A percentile compares a stretch with the other conserved stretches of the same genome.
Conservation (phyloP, 495 filamentous ascomycete genomes). For the Platismatia glauca region DNA sequence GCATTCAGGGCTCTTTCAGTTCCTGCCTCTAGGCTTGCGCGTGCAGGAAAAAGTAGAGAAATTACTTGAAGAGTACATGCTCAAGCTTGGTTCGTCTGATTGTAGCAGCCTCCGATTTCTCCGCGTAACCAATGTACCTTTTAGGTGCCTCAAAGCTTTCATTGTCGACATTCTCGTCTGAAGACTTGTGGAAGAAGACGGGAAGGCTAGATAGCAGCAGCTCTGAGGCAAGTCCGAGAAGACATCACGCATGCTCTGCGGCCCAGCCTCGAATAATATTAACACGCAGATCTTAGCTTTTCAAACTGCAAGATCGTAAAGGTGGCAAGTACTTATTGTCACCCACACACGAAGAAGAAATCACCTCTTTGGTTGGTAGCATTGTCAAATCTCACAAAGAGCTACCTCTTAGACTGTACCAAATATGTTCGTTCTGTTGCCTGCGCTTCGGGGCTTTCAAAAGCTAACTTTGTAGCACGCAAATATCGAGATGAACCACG, state of each 20-base stretch:
- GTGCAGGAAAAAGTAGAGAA: constrained; percentile 83
- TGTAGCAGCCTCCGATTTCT: neutral
- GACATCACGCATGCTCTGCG: neutral
- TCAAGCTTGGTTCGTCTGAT: constrained; percentile 49
- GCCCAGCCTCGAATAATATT: constrained; percentile 16
- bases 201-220: constrained; percentile 47
- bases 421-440: constrained; percentile 56
- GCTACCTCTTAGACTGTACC: constrained; percentile 80
- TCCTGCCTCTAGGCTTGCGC: constrained; percentile 79
- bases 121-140: constrained; percentile 20
- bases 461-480: constrained; percentile 46
- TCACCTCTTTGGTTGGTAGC: constrained; percentile 67
- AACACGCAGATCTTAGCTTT: constrained; percentile 45
- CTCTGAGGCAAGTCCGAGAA: constrained; percentile 45
- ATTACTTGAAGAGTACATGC: constrained; percentile 87
- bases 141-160: constrained; percentile 79
- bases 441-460: neutral
- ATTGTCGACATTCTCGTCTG: constrained; percentile 77
- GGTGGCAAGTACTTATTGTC: constrained; percentile 67
- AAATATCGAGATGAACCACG: constrained; percentile 92
- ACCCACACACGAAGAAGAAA: constrained; percentile 95
- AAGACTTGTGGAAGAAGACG: constrained; percentile 71
- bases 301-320: constrained; percentile 72
- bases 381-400: constrained; percentile 78
- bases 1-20: constrained; percentile 84